phyloP scores from a whole-genome alignment of 805 yeast genomes.

The Nakazawaea peltata region DNA sequence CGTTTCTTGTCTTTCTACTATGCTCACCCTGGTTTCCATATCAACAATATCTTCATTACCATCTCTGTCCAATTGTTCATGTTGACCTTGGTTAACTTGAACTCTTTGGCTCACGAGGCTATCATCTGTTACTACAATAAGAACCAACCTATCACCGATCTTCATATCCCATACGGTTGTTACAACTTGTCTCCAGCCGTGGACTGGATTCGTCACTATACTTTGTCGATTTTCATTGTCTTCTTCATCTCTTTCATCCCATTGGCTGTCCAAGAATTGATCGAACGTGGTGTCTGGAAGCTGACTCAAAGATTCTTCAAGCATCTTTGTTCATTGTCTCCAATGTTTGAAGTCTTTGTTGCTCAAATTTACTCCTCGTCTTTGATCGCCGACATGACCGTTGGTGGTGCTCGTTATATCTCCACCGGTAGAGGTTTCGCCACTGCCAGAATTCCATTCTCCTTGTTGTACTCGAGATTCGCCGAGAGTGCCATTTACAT shows the following conservation, averaged over 20 bases:
- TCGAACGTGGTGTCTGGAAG: conserved; percentile 76
- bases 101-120: conserved; percentile 66
- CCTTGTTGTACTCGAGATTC: conserved; percentile 66
- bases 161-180: conserved; percentile 61
- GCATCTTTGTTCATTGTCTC: conserved; percentile 65
- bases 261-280: conserved; percentile 68
- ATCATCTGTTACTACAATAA: conserved; percentile 61
- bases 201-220: conserved; percentile 78
- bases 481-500: conserved; percentile 77
- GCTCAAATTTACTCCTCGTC: conserved; percentile 75
- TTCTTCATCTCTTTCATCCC: conserved; percentile 78
- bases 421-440: conserved; percentile 87
- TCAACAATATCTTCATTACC: conserved; percentile 72
- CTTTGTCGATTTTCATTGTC: conserved; percentile 73
- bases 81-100: conserved; percentile 62
- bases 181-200: conserved; percentile 66
- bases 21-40: conserved; percentile 84
- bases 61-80: conserved; percentile 67
- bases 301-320: conserved; percentile 62
- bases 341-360: conserved; percentile 77
- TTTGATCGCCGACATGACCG: conserved; percentile 58
- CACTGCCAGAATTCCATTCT: conserved; percentile 70
- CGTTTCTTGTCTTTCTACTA: conserved; percentile 77
- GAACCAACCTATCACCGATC: conserved; percentile 60
- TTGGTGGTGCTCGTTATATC: conserved; percentile 85